Percentiles rank a stretch among this genome's conserved stretches.
Conservation (phyloP, 192 early-diverging fungal genomes). For the Phlyctochytrium arcticum region DNA sequence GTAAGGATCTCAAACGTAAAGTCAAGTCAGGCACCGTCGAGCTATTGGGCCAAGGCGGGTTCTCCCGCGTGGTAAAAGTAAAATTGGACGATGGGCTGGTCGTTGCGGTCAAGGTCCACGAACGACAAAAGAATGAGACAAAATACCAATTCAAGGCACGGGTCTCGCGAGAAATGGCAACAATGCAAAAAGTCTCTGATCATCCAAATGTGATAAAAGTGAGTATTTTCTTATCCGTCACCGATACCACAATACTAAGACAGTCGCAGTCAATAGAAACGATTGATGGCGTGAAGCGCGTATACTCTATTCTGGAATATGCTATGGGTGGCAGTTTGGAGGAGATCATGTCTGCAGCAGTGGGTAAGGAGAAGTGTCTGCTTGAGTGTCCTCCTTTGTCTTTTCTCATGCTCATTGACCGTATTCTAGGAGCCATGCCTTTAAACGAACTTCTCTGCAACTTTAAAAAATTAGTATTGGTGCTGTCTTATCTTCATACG, state of each 20-base stretch:
- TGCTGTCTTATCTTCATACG: not conserved
- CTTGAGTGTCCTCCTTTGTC: not conserved
- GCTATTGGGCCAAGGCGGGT: constrained; percentile 19
- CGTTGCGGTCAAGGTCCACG: constrained; percentile 19
- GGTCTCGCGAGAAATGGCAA: constrained; percentile 1
- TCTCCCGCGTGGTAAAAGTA: constrained; percentile 13
- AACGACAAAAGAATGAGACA: not conserved
- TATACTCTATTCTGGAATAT: constrained; percentile 15
- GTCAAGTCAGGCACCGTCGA: not conserved
- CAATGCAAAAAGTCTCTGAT: constrained; percentile 9
- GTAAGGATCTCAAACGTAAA: not conserved
- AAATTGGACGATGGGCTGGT: not conserved
- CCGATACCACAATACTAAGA: not conserved
- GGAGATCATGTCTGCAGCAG: constrained; percentile 11
- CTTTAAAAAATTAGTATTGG: constrained; percentile 8
- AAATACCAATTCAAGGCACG: constrained; percentile 8
- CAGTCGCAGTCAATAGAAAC: not conserved
- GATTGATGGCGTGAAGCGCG: constrained; percentile 4
- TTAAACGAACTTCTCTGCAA: constrained; percentile 12
- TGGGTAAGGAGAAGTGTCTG: not conserved
- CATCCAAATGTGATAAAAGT: constrained; percentile 13
- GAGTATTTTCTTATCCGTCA: not conserved
- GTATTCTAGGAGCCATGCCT: constrained; percentile 8
- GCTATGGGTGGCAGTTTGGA: constrained; percentile 7
- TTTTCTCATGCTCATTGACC: not conserved